Conservation (phyloP, 129 eudicot species). For the Glebionis coronaria region DNA sequence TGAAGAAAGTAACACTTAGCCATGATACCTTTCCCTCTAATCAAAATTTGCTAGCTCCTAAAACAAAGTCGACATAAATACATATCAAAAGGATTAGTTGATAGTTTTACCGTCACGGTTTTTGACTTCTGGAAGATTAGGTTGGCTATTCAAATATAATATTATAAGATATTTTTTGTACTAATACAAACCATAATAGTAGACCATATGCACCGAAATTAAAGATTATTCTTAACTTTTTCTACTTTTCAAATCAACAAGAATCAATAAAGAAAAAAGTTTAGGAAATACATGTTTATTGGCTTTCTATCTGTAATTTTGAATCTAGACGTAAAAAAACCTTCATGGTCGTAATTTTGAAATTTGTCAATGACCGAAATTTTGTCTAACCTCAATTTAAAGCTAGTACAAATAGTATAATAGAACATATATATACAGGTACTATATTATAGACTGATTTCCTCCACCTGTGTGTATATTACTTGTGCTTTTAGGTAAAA, state of each 20-base stretch:
- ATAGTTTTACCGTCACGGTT: slow-evolving; percentile 10
- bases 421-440: too few relatives aligned
- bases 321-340: too few relatives aligned
- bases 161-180: neutral
- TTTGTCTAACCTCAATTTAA: too few relatives aligned
- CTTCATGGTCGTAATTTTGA: too few relatives aligned
- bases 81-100: slow-evolving; percentile 15
- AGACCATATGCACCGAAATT: slow-evolving; percentile 11
- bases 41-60: slow-evolving; percentile 13
- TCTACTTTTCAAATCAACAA: slow-evolving; percentile 7
- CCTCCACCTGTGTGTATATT: too few relatives aligned
- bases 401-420: too few relatives aligned
- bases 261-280: neutral
- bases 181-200: neutral
- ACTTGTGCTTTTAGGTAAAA: neutral
- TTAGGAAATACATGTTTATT: neutral
- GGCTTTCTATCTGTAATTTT: neutral
- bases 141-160: neutral
- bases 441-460: too few relatives aligned
- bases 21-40: too few relatives aligned
- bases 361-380: too few relatives aligned
- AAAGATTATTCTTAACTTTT: slow-evolving; percentile 18
- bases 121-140: slow-evolving; percentile 28
- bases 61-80: slow-evolving; percentile 25
- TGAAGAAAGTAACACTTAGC: too few relatives aligned